phyloP scores from a whole-genome alignment of 2,329 filamentous ascomycete species.

The Aspergillus aculeatus region DNA sequence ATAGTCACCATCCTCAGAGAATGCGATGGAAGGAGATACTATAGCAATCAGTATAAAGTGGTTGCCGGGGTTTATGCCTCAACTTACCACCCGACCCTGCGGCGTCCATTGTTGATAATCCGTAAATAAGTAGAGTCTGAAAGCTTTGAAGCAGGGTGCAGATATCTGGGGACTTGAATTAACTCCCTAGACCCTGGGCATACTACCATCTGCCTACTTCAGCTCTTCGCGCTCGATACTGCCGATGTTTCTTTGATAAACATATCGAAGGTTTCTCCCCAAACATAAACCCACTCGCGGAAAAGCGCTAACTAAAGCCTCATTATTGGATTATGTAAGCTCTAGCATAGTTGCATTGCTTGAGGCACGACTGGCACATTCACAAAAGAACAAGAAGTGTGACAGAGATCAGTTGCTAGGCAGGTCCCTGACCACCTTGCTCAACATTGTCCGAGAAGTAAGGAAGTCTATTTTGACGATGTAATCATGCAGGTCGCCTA shows the following conservation, averaged over 20 bases:
- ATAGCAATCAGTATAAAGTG: conserved; percentile 1
- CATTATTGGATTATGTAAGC: conserved; percentile 6
- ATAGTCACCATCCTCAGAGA: conserved; percentile 34
- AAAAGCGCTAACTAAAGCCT: conserved; percentile 15
- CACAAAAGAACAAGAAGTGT: background rate
- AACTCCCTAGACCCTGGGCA: background rate
- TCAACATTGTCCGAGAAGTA: background rate
- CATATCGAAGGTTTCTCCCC: conserved; percentile 5
- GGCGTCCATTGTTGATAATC: conserved; percentile 30
- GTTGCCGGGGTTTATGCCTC: background rate
- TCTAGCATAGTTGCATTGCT: background rate
- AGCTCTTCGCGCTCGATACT: background rate
- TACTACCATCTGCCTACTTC: background rate
- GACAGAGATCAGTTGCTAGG: background rate
- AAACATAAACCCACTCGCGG: conserved; percentile 3
- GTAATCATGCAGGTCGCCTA: background rate
- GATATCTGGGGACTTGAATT: background rate
- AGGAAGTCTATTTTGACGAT: background rate
- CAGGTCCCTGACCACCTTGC: background rate
- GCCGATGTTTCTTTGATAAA: background rate
- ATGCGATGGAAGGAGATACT: conserved; percentile 17
- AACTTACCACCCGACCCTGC: conserved; percentile 26
- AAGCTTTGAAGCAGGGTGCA: background rate
- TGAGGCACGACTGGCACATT: background rate
- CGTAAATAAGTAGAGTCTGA: conserved; percentile 2